These are phyloP conservation scores for Mycena venus DNA, from an alignment of 768 basidiomycete species.

Conservation along the genomic window DNA sequence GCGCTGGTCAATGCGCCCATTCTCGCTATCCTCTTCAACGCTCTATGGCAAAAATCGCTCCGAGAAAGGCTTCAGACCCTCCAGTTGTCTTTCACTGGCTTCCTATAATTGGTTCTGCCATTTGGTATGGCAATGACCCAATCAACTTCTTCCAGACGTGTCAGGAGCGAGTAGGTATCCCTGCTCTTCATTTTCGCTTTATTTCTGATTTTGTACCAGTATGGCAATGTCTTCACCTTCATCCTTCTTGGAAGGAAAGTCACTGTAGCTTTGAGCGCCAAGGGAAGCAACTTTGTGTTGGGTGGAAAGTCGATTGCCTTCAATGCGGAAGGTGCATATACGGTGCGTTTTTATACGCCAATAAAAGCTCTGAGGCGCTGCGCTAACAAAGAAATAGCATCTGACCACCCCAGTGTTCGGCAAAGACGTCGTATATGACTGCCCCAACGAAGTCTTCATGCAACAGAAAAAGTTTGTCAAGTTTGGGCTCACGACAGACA, in stretches of 20 bases:
- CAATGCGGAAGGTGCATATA: conserved; percentile 97
- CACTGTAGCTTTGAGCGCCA: conserved; percentile 91
- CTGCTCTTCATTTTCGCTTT: not conserved
- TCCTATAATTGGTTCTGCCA: conserved; percentile 91
- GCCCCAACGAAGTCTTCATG: conserved; percentile 97
- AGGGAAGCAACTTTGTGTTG: conserved; percentile 94
- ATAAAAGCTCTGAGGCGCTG: conserved; percentile 12
- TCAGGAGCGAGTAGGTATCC: conserved; percentile 77
- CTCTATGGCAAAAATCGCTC: conserved; percentile 84
- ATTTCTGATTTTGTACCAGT: conserved; percentile 59
- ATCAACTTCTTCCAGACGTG: conserved; percentile 87
- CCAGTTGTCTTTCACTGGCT: conserved; percentile 95
- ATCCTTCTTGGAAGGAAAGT: conserved; percentile 89
- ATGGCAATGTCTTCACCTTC: conserved; percentile 98
- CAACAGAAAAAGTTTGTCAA: conserved; percentile 99
- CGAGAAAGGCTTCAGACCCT: conserved; percentile 79
- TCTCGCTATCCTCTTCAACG: conserved; percentile 78
- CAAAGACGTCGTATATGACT: conserved; percentile 97
- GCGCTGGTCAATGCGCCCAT: conserved; percentile 78
- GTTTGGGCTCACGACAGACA: conserved; percentile 92
- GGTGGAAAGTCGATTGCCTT: conserved; percentile 94
- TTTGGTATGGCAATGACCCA: conserved; percentile 93
- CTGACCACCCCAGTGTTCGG: conserved; percentile 96
- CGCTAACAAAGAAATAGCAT: conserved; percentile 64
- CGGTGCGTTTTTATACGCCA: conserved; percentile 65